phyloP scores from a whole-genome alignment of 768 basidiomycete species.

The Suillus brevipes region DNA sequence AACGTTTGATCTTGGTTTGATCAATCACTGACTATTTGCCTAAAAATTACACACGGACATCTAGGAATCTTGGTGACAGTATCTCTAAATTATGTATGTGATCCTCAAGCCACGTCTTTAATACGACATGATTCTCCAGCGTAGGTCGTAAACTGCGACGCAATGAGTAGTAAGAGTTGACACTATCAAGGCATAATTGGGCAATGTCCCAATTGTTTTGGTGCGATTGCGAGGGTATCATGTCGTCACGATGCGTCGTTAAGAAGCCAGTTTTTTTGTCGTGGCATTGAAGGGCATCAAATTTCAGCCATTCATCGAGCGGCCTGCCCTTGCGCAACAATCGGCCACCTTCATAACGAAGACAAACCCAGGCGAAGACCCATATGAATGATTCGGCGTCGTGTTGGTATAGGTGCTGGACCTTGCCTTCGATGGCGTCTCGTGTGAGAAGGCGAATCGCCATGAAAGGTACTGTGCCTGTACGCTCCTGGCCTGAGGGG shows the following conservation, averaged over 20 bases:
- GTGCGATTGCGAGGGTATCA: not conserved
- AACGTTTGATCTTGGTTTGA: too few relatives aligned
- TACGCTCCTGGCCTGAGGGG: constrained; percentile 1
- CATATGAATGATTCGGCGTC: constrained; percentile 1
- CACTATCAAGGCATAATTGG: not conserved
- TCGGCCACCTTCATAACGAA: not conserved
- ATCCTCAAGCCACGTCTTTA: not conserved
- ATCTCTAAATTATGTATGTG: not conserved
- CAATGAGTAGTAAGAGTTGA: not conserved
- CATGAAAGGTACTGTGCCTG: constrained; percentile 15
- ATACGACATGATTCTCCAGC: not conserved
- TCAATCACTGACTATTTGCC: not conserved
- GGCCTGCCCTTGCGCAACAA: not conserved
- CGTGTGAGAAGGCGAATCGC: not conserved
- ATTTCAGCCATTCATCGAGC: not conserved
- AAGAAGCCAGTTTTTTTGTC: not conserved
- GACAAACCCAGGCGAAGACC: constrained; percentile 2
- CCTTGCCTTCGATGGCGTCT: not conserved
- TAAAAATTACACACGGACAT: not conserved
- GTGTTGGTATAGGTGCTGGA: not conserved
- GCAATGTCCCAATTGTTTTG: not conserved
- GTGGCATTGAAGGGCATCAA: not conserved
- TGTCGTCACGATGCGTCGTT: accelerated
- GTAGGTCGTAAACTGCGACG: not conserved
- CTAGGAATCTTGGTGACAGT: not conserved